These are phyloP conservation scores for Intubia oerlemansii DNA, from an alignment of 2,329 filamentous ascomycete genomes.

Conservation along the genomic window DNA sequence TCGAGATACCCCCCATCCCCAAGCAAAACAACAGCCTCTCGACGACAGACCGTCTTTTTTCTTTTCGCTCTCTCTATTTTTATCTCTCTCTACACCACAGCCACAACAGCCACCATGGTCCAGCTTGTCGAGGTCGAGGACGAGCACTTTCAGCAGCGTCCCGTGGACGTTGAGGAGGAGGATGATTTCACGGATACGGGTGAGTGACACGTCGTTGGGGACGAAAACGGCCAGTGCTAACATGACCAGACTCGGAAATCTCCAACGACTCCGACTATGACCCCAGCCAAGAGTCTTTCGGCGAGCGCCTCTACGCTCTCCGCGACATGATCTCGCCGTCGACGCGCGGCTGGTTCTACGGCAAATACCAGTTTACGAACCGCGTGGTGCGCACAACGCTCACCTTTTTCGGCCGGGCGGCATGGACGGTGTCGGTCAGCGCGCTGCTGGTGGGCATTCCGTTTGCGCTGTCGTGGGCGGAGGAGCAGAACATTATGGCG, in stretches of 20 bases:
- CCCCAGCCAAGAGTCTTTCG: constrained; percentile 32
- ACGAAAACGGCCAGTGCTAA: background rate
- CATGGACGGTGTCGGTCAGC: constrained; percentile 82
- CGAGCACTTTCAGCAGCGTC: constrained; percentile 67
- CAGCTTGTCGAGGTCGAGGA: constrained; percentile 93
- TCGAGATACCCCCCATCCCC: too few species aligned
- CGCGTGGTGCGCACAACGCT: constrained; percentile 37
- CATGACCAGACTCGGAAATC: constrained; percentile 52
- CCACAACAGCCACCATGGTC: constrained; percentile 50
- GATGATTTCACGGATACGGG: constrained; percentile 90
- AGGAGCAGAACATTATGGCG: constrained; percentile 92
- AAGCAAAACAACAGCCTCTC: too few species aligned
- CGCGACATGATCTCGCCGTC: constrained; percentile 58
- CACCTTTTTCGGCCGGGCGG: constrained; percentile 58
- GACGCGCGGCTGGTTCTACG: constrained; percentile 45
- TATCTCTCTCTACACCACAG: too few species aligned
- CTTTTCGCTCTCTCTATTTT: background rate
- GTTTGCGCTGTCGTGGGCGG: constrained; percentile 77
- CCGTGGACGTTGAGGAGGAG: constrained; percentile 49
- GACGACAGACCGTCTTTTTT: too few species aligned
- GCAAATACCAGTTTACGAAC: constrained; percentile 31
- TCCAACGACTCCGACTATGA: constrained; percentile 60
- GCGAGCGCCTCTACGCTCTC: constrained; percentile 50
- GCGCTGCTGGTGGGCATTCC: constrained; percentile 80
- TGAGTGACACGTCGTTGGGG: constrained; percentile 18